Evolutionary conservation across 768 basidiomycete genomes (phyloP), one percentile per base, ranked within the genome.

Genomic region (Tricholoma matsutake): DNA sequence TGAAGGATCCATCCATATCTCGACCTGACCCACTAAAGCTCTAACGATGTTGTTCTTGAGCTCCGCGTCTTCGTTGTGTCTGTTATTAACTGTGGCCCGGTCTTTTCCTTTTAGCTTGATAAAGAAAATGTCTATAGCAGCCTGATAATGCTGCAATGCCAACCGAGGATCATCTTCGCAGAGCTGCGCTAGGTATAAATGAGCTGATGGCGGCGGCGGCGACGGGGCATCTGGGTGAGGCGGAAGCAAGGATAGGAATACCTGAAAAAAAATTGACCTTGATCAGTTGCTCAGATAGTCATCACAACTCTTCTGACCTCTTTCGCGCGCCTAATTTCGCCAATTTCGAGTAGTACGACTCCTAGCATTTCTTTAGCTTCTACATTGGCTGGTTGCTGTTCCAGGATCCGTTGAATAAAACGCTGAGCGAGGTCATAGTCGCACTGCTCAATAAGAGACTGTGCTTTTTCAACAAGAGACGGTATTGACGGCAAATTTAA

Each of bases 1-100:
- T 1, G 83, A 81, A 31, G 90, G 90, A 67, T 95, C 91, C 94
- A 97, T 96, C 94, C 94, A 97, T 14, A 96, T 91, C 71, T 96
- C 95, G 25, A 96, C 89, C 82, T 95, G 94, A 7, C 89, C 90
- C 31, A 94, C 81, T 20, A 95, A 81, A 7, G 92, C 92, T 41
- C 89, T 81, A 10, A 94, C 87, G 59, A 89, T 86, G 68, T 86
- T 91, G 32, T 73, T 81, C 68, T 79, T 86, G 53, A 86, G 71
- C 65, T 91, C 88, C 2, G 78, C 70, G 60, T 89, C 86, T 63
- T 84, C 84, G 55, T 73, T 78, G 60, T 70, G 75, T 6, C 66
- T 45, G 16, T 65, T 74, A 14, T 75, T 73, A 4, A 72, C 74
- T 29, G 75, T 69, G 4, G 82, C 85, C 29, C 81, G 80, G 43